Conservation (phyloP, 352 stramenopile genomes). For the Aphanomyces invadans region DNA sequence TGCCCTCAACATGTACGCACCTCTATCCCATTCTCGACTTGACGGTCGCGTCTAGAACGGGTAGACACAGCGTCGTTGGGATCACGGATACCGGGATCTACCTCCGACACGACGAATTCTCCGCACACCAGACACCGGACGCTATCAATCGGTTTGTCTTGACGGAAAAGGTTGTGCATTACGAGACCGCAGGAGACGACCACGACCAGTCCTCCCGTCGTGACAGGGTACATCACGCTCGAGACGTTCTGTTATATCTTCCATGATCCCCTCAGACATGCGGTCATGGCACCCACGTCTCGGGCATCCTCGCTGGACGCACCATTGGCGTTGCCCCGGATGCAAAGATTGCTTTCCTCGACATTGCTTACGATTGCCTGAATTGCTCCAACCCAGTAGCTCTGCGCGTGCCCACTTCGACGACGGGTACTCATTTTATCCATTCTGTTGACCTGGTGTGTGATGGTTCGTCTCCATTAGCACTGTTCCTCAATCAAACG, state of each 20-base stretch:
- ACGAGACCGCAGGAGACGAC: slow-evolving; percentile 66
- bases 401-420: slow-evolving; percentile 40
- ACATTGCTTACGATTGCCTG: slow-evolving; percentile 59
- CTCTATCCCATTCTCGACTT: neutral
- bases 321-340: slow-evolving; percentile 67
- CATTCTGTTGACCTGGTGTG: too few relatives aligned
- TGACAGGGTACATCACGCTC: neutral
- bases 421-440: too few relatives aligned
- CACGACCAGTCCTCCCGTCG: slow-evolving; percentile 53
- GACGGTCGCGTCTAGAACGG: slow-evolving; percentile 28
- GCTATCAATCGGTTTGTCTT: slow-evolving; percentile 53
- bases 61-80: slow-evolving; percentile 51
- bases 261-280: slow-evolving; percentile 30
- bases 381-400: slow-evolving; percentile 37
- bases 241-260: too few relatives aligned
- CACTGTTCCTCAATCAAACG: slow-evolving; percentile 53
- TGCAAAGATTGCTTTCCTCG: slow-evolving; percentile 82
- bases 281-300: slow-evolving; percentile 85
- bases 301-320: slow-evolving; percentile 64
- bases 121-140: slow-evolving; percentile 35
- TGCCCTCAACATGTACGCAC: neutral
- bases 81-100: slow-evolving; percentile 73
- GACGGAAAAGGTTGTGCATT: slow-evolving; percentile 77
- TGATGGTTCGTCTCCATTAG: too few relatives aligned
- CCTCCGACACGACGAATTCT: slow-evolving; percentile 73